Evolutionary conservation across 768 basidiomycete species (phyloP).

Genomic region (Russula foetens): DNA sequence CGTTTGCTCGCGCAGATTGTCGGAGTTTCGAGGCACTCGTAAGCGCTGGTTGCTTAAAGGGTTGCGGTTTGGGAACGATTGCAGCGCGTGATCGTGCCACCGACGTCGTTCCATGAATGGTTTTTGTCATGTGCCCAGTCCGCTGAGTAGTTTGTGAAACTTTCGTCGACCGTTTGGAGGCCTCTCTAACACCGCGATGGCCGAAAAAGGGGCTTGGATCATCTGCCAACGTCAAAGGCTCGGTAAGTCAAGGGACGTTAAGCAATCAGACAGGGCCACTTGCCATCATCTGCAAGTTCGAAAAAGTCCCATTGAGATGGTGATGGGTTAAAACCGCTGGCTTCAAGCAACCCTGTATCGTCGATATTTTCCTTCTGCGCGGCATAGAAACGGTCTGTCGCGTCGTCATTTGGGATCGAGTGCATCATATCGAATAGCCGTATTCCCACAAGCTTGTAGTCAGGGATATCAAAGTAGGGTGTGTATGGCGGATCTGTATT

Average conservation of each 20-base stretch:
- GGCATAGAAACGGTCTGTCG: conserved; percentile 23
- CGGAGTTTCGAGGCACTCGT: not conserved
- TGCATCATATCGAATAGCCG: conserved; percentile 31
- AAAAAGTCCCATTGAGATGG: conserved; percentile 11
- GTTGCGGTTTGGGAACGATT: not conserved
- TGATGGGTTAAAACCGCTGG: conserved; percentile 7
- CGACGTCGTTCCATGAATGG: not conserved
- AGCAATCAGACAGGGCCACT: not conserved
- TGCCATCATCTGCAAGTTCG: conserved; percentile 10
- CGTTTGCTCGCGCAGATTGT: not conserved
- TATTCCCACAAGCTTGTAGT: conserved; percentile 38
- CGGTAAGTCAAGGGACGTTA: not conserved
- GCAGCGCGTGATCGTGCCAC: not conserved
- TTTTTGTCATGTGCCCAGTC: not conserved
- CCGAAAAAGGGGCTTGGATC: not conserved
- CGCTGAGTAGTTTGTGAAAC: not conserved
- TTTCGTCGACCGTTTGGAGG: not conserved
- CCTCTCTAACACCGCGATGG: not conserved
- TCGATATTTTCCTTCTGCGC: conserved; percentile 11
- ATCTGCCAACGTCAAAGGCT: not conserved
- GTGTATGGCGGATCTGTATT: conserved; percentile 35
- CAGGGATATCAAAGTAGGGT: conserved; percentile 42
- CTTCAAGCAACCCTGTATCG: conserved; percentile 9
- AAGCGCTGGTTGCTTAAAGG: not conserved
- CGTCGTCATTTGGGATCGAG: conserved; percentile 31